These are phyloP conservation scores for Diaporthe helianthi DNA, from an alignment of 2,329 filamentous ascomycete species.

Conservation along the genomic window DNA sequence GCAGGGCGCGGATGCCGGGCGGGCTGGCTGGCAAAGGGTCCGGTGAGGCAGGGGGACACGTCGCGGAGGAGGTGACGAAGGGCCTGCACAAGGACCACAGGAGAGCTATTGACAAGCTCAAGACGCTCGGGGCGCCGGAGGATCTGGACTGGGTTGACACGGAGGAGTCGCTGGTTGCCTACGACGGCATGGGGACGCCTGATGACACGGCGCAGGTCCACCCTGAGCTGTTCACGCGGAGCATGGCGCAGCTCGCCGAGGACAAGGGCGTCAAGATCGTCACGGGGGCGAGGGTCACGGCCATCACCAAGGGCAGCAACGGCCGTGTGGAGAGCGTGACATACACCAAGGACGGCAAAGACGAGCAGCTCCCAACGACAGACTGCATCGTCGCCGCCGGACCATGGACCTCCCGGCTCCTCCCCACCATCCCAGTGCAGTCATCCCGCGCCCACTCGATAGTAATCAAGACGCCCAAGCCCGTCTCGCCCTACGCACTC, in stretches of 20 bases:
- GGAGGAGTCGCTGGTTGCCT: constrained; percentile 53
- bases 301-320: constrained; percentile 40
- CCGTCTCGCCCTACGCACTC: constrained; percentile 66
- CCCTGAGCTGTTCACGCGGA: constrained; percentile 77
- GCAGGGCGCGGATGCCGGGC: constrained; percentile 19
- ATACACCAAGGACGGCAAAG: constrained; percentile 34
- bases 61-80: constrained; percentile 16
- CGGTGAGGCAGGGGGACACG: neutral
- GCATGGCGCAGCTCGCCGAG: constrained; percentile 72
- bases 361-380: constrained; percentile 39
- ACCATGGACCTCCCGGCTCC: constrained; percentile 53
- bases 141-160: constrained; percentile 75
- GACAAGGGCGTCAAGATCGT: constrained; percentile 65
- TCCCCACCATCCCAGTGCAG: constrained; percentile 51
- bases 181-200: constrained; percentile 53
- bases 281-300: constrained; percentile 42
- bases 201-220: constrained; percentile 78
- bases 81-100: constrained; percentile 37
- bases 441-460: constrained; percentile 54
- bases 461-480: constrained; percentile 48
- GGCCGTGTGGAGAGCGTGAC: constrained; percentile 34
- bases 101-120: constrained; percentile 39
- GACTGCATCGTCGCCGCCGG: constrained; percentile 49
- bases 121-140: constrained; percentile 48
- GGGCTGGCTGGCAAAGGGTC: neutral